Evolutionary conservation across 306 rosid species (phyloP).

Genomic region (Erythrophleum fordii): DNA sequence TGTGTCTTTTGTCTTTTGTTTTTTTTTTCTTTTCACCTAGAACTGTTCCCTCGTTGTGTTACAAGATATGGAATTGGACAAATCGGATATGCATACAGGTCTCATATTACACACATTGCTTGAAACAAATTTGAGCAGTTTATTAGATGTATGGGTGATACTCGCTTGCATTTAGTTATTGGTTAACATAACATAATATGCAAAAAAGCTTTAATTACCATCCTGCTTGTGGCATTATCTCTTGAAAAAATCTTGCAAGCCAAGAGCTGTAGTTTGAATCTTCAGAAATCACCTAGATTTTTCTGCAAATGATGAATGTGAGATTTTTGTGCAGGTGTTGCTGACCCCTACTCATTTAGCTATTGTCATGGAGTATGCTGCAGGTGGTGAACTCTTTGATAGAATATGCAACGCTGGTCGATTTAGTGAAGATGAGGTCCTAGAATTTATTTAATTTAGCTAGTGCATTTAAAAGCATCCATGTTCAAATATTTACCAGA

Average conservation of each 20-base stretch:
- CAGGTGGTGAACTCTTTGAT: conserved; percentile 93
- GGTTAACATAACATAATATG: background rate
- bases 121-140: background rate
- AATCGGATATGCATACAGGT: background rate
- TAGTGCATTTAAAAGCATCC: background rate
- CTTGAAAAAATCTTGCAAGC: background rate
- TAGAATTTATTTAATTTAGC: background rate
- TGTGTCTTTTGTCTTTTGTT: background rate
- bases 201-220: background rate
- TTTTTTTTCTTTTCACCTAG: background rate
- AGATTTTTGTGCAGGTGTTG: conserved; percentile 60
- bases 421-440: conserved; percentile 93
- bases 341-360: conserved; percentile 88
- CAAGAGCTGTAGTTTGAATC: conserved; percentile 8
- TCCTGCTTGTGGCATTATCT: conserved; percentile 3
- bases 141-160: background rate
- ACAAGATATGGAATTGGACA: background rate
- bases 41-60: background rate
- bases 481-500: background rate
- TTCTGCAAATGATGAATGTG: conserved; percentile 6
- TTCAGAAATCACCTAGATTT: conserved; percentile 23
- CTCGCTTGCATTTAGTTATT: background rate
- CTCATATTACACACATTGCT: background rate
- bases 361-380: conserved; percentile 95
- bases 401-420: conserved; percentile 78